Percentiles rank a stretch among this genome's conserved stretches.
Conservation (phyloP, 345 rosid genomes). For the Draba incana region DNA sequence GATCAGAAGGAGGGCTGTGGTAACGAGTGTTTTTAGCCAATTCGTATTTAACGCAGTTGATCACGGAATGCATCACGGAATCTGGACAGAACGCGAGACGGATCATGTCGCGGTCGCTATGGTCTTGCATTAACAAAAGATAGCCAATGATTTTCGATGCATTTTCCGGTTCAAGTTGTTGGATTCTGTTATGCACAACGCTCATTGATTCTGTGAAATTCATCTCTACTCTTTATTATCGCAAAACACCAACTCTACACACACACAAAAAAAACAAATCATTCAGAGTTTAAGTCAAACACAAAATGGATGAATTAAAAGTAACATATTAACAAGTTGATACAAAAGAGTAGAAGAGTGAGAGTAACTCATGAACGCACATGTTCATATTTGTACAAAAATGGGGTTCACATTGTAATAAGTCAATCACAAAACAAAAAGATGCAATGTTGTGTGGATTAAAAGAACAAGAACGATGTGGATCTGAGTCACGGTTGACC, state of each 20-base stretch:
- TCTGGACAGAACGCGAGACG: slow-evolving; percentile 88
- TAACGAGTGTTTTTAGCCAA: slow-evolving; percentile 42
- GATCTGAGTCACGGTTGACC: slow-evolving; percentile 21
- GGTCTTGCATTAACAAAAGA: slow-evolving; percentile 68
- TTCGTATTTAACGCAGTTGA: slow-evolving; percentile 65
- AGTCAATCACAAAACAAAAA: slow-evolving; percentile 26
- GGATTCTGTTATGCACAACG: slow-evolving; percentile 77
- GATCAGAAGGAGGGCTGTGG: slow-evolving; percentile 45
- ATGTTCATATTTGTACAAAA: neutral
- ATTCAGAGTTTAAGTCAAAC: slow-evolving; percentile 28
- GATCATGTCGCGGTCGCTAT: slow-evolving; percentile 80
- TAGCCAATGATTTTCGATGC: slow-evolving; percentile 85
- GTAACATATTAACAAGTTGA: slow-evolving; percentile 25
- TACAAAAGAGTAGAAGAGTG: slow-evolving; percentile 28
- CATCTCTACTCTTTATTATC: slow-evolving; percentile 48
- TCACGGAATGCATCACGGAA: slow-evolving; percentile 54
- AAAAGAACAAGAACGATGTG: slow-evolving; percentile 20
- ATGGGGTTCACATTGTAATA: slow-evolving; percentile 9
- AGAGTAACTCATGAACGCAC: slow-evolving; percentile 34
- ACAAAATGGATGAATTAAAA: slow-evolving; percentile 26
- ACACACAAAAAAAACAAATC: slow-evolving; percentile 9
- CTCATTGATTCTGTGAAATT: slow-evolving; percentile 82
- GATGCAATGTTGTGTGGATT: neutral
- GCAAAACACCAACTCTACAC: slow-evolving; percentile 38
- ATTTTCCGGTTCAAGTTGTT: slow-evolving; percentile 79